Conservation (phyloP, 1,139 yeast genomes). For the Arxiozyma slooffiae region DNA sequence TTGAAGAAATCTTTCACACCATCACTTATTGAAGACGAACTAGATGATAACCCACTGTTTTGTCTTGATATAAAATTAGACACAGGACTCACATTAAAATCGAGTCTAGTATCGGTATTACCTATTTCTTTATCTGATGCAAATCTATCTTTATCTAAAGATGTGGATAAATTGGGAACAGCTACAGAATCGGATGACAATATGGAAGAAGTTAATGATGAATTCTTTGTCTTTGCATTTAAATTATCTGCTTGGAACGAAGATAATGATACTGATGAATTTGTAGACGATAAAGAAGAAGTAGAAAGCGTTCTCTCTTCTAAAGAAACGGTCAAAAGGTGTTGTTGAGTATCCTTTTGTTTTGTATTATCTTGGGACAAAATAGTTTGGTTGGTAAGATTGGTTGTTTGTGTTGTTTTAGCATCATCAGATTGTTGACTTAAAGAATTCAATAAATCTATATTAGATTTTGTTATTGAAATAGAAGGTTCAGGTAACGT, state of each 20-base stretch:
- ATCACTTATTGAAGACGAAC: background rate
- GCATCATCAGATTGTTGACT: background rate
- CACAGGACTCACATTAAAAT: background rate
- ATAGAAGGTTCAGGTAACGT: slow-evolving; percentile 3
- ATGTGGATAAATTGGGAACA: background rate
- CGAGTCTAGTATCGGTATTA: background rate
- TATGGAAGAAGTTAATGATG: slow-evolving; percentile 3
- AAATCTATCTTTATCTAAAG: background rate
- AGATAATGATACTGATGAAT: slow-evolving; percentile 7
- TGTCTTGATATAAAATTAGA: background rate
- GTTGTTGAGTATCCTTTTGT: background rate
- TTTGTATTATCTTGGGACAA: background rate
- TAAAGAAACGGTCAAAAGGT: background rate
- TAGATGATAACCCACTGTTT: background rate
- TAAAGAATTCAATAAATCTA: background rate
- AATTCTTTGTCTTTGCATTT: slow-evolving; percentile 2
- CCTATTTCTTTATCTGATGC: background rate
- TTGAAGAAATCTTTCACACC: background rate
- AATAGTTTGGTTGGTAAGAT: background rate
- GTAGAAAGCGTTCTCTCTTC: slow-evolving; percentile 4
- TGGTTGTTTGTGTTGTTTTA: background rate
- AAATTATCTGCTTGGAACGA: slow-evolving; percentile 8
- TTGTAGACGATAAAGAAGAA: slow-evolving; percentile 7
- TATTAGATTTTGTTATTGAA: background rate
- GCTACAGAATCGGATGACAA: slow-evolving; percentile 2